Evolutionary conservation across 2,329 filamentous ascomycete genomes (phyloP), one percentile per base, ranked within the genome.

Genomic region (Phaeosphaeriaceae sp.): DNA sequence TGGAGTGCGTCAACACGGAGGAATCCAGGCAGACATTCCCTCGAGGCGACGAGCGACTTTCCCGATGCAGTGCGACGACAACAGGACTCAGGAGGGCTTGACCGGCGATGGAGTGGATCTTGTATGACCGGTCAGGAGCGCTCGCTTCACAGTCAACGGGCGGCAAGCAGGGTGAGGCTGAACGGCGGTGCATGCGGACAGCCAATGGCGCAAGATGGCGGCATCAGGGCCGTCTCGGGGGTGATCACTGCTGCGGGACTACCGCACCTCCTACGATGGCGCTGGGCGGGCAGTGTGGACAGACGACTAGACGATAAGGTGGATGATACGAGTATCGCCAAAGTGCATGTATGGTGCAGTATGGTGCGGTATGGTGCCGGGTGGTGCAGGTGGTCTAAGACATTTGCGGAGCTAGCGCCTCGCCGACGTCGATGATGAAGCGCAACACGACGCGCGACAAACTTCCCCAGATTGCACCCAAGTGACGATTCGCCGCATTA

Each of bases 121-220:
- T 60, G 64, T 62, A 60, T 54, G 46, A 68, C 69, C 69, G 70
- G 71, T 71, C 66, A 73, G 54, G 42, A 51, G 22, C 15, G 17
- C 44, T 62, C 56, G 60, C 53, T 42, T 21, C 45, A n/a, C n/a
- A 13, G 51, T 52, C 46, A 48, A 36, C 6, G 49, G 52, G 36
- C 31, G 54, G 55, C 49, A 40, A 22, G 31, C 48, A 51, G 50
- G 60, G 57, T 36, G 31, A 36, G 31, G 31, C 31, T 36, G 31
- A 36, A 36, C 31, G 31, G 31, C 31, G 31, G 31, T 36, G 31
- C 31, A 36, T 36, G 31, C 7, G 11, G 31, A 11, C 31, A 36
- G 65, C 65, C 58, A 57, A 51, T 53, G 60, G 45, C 64, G 66
- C 63, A 56, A 58, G 48, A 50, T 51, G 50, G 58, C 51, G 45